A percentile compares a stretch with the other conserved stretches of the same genome.
Evolutionary conservation across 176 grass and related monocot genomes (phyloP).

Genomic region (Tillandsia leiboldiana): DNA sequence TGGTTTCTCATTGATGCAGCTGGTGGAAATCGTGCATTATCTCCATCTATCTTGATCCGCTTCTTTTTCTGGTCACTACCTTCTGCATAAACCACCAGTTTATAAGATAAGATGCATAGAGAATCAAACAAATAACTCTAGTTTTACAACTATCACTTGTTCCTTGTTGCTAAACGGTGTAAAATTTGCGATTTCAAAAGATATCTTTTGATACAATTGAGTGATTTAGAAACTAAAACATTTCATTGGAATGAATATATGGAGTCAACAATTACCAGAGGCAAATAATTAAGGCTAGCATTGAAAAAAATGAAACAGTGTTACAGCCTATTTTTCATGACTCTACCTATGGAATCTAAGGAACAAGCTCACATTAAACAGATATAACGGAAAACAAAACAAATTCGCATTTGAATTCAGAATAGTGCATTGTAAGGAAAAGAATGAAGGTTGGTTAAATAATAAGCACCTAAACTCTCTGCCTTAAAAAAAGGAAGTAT

Average conservation of each 20-base stretch:
- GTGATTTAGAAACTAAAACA: neutral
- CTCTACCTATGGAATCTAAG: no score
- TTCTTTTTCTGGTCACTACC: conserved; percentile 75
- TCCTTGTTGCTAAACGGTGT: neutral
- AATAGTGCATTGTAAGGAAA: no score
- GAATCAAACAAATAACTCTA: conserved; percentile 2
- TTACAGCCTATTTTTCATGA: no score
- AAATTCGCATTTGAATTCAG: no score
- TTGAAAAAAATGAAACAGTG: no score
- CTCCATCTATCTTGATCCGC: conserved; percentile 74
- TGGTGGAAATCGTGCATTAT: conserved; percentile 51
- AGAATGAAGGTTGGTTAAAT: no score
- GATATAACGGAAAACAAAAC: no score
- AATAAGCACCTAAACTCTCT: no score
- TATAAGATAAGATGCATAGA: conserved; percentile 13
- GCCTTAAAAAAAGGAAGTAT: no score
- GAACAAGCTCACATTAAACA: no score
- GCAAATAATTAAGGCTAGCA: no score
- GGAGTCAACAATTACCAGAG: no score
- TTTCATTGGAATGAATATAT: neutral
- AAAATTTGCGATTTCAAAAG: neutral
- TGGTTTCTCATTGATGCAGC: conserved; percentile 58
- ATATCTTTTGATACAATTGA: neutral
- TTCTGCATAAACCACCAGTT: conserved; percentile 51
- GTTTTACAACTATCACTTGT: neutral